Percentiles rank a stretch among this genome's conserved stretches.
These are phyloP conservation scores for Salvia splendens DNA, from an alignment of 257 asterid genomes.

Conservation along the genomic window DNA sequence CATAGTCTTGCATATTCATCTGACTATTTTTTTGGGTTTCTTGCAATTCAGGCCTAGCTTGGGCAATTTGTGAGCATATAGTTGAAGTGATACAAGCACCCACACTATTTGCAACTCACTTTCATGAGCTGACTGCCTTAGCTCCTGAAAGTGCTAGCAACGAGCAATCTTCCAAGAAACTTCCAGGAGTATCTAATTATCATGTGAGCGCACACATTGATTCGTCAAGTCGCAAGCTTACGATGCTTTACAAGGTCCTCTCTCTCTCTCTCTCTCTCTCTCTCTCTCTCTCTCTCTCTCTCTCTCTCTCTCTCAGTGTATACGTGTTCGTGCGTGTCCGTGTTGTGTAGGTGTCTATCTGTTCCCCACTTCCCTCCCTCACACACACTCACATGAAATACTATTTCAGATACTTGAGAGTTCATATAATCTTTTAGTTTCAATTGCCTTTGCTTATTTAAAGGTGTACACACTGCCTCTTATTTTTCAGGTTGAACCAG, in stretches of 20 bases:
- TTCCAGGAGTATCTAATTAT: constrained; percentile 73
- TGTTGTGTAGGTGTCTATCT: background rate
- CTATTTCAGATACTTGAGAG: constrained; percentile 12
- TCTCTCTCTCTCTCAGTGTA: background rate
- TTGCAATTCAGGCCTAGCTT: constrained; percentile 74
- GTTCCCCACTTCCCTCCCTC: background rate
- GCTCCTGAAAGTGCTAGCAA: constrained; percentile 53
- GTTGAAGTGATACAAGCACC: constrained; percentile 86
- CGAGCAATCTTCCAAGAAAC: constrained; percentile 48
- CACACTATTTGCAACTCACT: constrained; percentile 94
- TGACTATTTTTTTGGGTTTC: constrained; percentile 20
- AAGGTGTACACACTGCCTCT: constrained; percentile 16
- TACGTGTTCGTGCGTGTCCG: too few species aligned
- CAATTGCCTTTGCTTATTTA: constrained; percentile 6
- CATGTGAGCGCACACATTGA: constrained; percentile 98
- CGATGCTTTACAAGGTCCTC: constrained; percentile 93
- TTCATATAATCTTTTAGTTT: constrained; percentile 9
- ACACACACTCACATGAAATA: too few species aligned
- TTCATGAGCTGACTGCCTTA: constrained; percentile 93
- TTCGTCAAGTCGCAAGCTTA: constrained; percentile 78
- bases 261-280: constrained; percentile 32
- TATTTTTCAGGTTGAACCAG: constrained; percentile 78
- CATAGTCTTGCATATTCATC: constrained; percentile 17
- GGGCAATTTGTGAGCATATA: constrained; percentile 98
- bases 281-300: constrained; percentile 9